Evolutionary conservation across 768 basidiomycete species (phyloP).

Genomic region (Coprinellus micaceus): DNA sequence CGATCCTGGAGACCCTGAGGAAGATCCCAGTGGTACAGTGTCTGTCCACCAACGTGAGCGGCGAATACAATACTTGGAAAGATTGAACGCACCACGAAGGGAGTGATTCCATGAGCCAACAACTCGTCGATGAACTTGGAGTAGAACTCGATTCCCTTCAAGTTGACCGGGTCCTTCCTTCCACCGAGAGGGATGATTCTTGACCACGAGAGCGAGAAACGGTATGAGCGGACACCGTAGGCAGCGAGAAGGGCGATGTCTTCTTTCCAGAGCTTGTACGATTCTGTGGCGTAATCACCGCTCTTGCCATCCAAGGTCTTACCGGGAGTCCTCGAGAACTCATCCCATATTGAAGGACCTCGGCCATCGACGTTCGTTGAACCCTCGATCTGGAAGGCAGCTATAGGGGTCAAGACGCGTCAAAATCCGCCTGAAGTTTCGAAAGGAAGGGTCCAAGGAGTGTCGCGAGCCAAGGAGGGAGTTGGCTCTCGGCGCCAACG

Average conservation of each 20-base stretch:
- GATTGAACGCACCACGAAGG: constrained; percentile 53
- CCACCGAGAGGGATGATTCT: constrained; percentile 74
- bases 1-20: constrained; percentile 70
- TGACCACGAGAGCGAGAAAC: constrained; percentile 76
- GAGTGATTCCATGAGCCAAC: constrained; percentile 57
- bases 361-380: constrained; percentile 56
- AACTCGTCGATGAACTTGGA: constrained; percentile 66
- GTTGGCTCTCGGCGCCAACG: no score
- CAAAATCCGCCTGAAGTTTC: not conserved
- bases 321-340: constrained; percentile 60
- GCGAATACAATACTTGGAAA: not conserved
- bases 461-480: no score
- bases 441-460: no score
- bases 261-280: constrained; percentile 64
- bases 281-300: constrained; percentile 70
- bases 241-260: constrained; percentile 58
- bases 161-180: constrained; percentile 68
- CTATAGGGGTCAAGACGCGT: constrained; percentile 27
- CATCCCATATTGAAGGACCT: constrained; percentile 74
- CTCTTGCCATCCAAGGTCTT: constrained; percentile 66
- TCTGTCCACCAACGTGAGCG: constrained; percentile 35
- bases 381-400: constrained; percentile 74
- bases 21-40: constrained; percentile 76
- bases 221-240: constrained; percentile 70
- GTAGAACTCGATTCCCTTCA: constrained; percentile 66